Evolutionary conservation across 129 eudicot genomes (phyloP).

Genomic region (Mikania micrantha): DNA sequence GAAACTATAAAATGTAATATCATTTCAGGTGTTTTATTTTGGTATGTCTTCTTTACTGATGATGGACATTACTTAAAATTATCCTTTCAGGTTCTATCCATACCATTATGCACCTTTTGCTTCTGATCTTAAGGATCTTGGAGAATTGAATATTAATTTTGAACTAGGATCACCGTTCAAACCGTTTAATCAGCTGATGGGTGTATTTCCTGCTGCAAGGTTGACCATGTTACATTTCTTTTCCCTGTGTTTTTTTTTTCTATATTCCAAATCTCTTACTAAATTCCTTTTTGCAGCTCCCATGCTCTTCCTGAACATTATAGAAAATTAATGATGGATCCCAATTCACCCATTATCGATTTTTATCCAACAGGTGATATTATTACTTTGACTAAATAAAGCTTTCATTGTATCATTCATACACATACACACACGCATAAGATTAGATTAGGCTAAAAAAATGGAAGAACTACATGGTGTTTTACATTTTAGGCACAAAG

Average conservation of each 20-base stretch:
- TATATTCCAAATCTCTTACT: slow-evolving; percentile 23
- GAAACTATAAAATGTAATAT: neutral
- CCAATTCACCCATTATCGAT: slow-evolving; percentile 84
- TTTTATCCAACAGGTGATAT: slow-evolving; percentile 82
- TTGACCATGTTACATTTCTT: slow-evolving; percentile 13
- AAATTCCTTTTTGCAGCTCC: slow-evolving; percentile 48
- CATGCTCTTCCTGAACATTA: slow-evolving; percentile 96
- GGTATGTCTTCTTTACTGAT: neutral
- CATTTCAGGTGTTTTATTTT: neutral
- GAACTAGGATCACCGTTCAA: slow-evolving; percentile 89
- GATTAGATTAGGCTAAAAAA: too few species aligned
- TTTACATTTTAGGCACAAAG: too few species aligned
- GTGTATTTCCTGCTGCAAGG: slow-evolving; percentile 99
- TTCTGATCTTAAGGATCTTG: slow-evolving; percentile 92
- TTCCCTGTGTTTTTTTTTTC: neutral
- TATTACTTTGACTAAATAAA: slow-evolving; percentile 5
- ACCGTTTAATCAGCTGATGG: slow-evolving; percentile 95
- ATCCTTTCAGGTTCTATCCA: slow-evolving; percentile 77
- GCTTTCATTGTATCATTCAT: neutral
- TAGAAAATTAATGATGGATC: slow-evolving; percentile 86
- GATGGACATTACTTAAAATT: slow-evolving; percentile 2
- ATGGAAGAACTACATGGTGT: too few species aligned
- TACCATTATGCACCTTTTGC: slow-evolving; percentile 99
- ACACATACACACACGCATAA: too few species aligned
- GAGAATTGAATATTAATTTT: slow-evolving; percentile 60